Percentiles rank a stretch among this genome's conserved stretches.
Conservation (phyloP, 208 protist genomes). For the Wallacemonas sp. region DNA sequence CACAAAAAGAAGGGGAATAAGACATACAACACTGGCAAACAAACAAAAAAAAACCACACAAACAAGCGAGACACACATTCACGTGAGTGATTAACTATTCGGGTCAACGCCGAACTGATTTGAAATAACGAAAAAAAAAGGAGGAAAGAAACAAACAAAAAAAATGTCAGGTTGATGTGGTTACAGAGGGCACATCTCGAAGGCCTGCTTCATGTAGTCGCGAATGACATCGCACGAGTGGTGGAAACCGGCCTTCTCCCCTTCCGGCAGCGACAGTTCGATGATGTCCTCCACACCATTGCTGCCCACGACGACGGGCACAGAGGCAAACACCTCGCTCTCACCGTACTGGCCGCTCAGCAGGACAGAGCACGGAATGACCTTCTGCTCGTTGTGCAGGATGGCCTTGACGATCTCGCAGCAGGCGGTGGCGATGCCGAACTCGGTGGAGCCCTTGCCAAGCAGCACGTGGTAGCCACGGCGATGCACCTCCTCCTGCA, state of each 20-base stretch:
- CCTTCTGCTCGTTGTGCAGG: conserved; percentile 48
- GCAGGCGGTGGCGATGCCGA: conserved; percentile 39
- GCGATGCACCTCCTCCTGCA: conserved; percentile 43
- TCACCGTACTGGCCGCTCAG: conserved; percentile 47
- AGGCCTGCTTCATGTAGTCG: conserved; percentile 29
- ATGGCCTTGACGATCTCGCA: conserved; percentile 42
- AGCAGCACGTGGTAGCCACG: conserved; percentile 45
- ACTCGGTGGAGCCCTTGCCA: conserved; percentile 52
- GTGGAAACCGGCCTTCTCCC: conserved; percentile 42
- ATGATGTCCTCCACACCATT: conserved; percentile 40
- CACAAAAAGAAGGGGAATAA: conserved; percentile 14
- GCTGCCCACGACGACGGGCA: conserved; percentile 38
- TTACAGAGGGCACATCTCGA: conserved; percentile 27
- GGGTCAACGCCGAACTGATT: neutral
- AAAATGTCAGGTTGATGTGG: neutral
- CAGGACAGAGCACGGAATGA: conserved; percentile 47
- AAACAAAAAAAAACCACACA: conserved; percentile 8
- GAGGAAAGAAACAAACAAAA: neutral
- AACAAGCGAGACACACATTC: neutral
- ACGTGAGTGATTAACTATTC: too few relatives aligned
- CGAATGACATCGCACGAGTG: conserved; percentile 39
- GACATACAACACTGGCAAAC: conserved; percentile 11
- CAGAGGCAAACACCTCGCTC: conserved; percentile 37
- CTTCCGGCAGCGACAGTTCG: conserved; percentile 33
- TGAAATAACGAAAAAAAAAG: conserved; percentile 11